Base-by-base conservation (phyloP, 345 rosid species). In the Tarenaya hassleriana region DNA sequence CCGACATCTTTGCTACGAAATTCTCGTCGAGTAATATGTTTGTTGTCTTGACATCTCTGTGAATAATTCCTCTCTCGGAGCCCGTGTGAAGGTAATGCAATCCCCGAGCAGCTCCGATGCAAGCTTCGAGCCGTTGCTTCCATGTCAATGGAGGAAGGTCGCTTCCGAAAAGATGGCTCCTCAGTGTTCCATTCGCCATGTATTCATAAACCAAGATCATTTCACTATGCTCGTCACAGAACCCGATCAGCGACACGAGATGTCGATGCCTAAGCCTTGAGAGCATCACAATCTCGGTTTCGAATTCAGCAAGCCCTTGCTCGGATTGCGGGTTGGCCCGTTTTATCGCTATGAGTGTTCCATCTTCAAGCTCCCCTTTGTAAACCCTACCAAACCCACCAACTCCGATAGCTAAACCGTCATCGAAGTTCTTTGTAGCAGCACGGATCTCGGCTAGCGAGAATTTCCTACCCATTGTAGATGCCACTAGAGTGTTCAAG, bases 21-120 rank as follows among this genome's bases (percentile, higher is more conserved):
- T 86, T 77, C 48, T 76, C 83, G 4, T 86, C 95, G 41, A 89
- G 69, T 44, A 89, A 56, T 32, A 89, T 89, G 70, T 89, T 86
- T 40, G 91, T 90, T 10, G 95, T 90, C 63, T 90, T 90, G 24
- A 86, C 88, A 66, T 90, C 95, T 58, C 95, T 67, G 69, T 90
- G 95, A 34, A 90, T 90, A 55, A 90, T 84, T 50, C 94, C 94
- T 41, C 78, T 69, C 50, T 90, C 95, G 1, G 95, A 82, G 34
- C 95, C 94, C 1, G 94, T 86, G 61, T 89, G 94, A 56, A 89
- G 92, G 79, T 89, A 89, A 69, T 89, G 97, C 34, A 89, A 86
- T 35, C 97, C 97, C 35, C 88, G 52, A 0, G 95, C 90, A 11
- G 97, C 78, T 27, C 95, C 95, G 13, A 86, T 83, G 67, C 95